phyloP scores from a whole-genome alignment of 768 basidiomycete species.

The Collybiopsis confluens region DNA sequence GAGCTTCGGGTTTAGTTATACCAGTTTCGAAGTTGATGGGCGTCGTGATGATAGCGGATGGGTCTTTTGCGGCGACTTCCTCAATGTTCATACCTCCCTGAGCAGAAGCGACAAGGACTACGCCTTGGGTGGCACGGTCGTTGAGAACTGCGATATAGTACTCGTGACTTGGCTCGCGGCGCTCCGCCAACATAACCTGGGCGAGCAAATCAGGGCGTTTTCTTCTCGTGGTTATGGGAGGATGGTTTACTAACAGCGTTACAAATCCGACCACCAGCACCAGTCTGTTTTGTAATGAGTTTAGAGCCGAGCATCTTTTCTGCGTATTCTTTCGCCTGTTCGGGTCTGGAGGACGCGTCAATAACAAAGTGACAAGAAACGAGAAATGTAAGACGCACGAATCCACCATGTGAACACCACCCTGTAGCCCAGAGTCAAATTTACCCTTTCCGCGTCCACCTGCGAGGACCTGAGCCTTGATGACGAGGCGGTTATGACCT shows the following conservation, averaged over 20 bases:
- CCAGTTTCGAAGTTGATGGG: conserved; percentile 85
- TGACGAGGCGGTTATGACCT: conserved; percentile 82
- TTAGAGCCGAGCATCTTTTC: conserved; percentile 91
- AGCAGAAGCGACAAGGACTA: conserved; percentile 88
- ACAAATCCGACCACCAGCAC: conserved; percentile 86
- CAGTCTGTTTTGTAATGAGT: conserved; percentile 98
- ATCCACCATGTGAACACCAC: conserved; percentile 93
- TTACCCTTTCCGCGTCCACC: conserved; percentile 98
- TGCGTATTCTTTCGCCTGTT: conserved; percentile 84
- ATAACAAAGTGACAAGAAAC: background rate
- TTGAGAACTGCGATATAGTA: conserved; percentile 98
- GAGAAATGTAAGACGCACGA: conserved; percentile 42
- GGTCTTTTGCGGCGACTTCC: conserved; percentile 96
- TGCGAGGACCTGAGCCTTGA: conserved; percentile 98
- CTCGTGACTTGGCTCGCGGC: conserved; percentile 89
- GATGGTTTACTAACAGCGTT: conserved; percentile 69
- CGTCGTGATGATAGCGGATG: conserved; percentile 90
- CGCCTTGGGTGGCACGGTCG: conserved; percentile 83
- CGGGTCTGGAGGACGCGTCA: conserved; percentile 47
- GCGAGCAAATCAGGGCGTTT: background rate
- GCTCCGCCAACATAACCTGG: conserved; percentile 97
- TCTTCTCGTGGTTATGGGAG: background rate
- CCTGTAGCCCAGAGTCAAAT: conserved; percentile 94
- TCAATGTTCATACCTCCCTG: conserved; percentile 99
- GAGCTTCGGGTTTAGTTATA: conserved; percentile 65